Evolutionary conservation across 305 asterid genomes (phyloP).

Genomic region (Fraxinus velutina): DNA sequence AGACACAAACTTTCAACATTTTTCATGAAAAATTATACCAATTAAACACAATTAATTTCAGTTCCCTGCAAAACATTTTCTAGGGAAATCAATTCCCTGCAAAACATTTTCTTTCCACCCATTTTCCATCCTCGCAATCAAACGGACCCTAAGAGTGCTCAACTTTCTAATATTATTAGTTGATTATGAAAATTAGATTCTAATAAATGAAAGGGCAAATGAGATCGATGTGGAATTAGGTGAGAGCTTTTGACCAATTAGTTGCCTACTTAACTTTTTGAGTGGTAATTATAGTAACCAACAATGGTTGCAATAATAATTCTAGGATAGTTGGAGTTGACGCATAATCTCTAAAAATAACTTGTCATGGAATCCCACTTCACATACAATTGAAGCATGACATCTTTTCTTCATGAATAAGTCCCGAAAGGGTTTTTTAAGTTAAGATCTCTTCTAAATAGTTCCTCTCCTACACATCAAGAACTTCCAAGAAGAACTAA

Average conservation of each 20-base stretch:
- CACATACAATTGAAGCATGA: background rate
- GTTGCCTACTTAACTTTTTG: background rate
- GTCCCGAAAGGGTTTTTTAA: background rate
- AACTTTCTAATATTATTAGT: background rate
- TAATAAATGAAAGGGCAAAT: background rate
- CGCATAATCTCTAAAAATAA: background rate
- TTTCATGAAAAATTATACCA: no score
- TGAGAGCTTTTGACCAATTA: background rate
- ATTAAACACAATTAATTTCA: no score
- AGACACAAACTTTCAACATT: no score
- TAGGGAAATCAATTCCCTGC: no score
- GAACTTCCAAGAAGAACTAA: background rate
- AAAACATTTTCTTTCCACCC: no score
- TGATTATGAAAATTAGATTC: background rate
- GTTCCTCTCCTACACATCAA: background rate
- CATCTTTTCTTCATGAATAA: background rate
- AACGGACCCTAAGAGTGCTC: background rate
- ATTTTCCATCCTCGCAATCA: no score
- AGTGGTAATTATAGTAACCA: background rate
- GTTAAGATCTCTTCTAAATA: background rate
- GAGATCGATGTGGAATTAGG: background rate
- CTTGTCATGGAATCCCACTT: background rate
- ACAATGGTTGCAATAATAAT: background rate
- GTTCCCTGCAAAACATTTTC: no score
- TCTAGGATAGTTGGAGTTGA: background rate